These are phyloP conservation scores for Oropetium thomaeum DNA, from an alignment of 176 grass and related monocot species.

Conservation along the genomic window DNA sequence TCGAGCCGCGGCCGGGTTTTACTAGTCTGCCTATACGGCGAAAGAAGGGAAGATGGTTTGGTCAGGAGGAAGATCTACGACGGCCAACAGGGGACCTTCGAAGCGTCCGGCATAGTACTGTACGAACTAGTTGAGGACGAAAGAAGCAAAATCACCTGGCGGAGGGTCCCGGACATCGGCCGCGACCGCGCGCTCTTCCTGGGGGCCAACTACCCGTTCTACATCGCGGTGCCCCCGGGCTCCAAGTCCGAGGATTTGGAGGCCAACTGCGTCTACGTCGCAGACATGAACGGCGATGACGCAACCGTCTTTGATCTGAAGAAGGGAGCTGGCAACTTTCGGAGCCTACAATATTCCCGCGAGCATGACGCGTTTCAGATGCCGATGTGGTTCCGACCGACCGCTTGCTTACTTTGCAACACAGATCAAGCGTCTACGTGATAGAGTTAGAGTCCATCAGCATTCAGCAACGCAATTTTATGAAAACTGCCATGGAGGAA, in stretches of 20 bases:
- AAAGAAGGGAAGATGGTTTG: not conserved
- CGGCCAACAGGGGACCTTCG: not conserved
- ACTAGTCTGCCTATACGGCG: not conserved
- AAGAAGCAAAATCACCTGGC: not conserved
- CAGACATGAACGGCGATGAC: not conserved
- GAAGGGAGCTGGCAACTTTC: not conserved
- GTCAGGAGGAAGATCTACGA: not conserved
- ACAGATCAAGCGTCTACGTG: too few species aligned
- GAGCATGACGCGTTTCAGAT: not conserved
- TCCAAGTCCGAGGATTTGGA: not conserved
- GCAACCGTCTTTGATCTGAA: not conserved
- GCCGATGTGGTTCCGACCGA: not conserved
- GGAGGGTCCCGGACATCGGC: not conserved
- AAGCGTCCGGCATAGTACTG: not conserved
- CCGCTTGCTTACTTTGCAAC: not conserved
- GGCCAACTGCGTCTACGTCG: constrained; percentile 4
- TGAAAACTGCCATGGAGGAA: not conserved
- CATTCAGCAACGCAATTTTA: not conserved
- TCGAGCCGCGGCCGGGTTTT: not conserved
- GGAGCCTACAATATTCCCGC: not conserved
- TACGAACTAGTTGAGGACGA: not conserved
- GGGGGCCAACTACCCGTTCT: constrained; percentile 24
- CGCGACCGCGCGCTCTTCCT: constrained; percentile 4
- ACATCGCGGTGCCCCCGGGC: not conserved
- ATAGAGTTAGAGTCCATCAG: too few species aligned